Percentiles rank a stretch among this genome's conserved stretches.
phyloP scores from a whole-genome alignment of 208 protist genomes.

The Trypanosomatidae sp. region DNA sequence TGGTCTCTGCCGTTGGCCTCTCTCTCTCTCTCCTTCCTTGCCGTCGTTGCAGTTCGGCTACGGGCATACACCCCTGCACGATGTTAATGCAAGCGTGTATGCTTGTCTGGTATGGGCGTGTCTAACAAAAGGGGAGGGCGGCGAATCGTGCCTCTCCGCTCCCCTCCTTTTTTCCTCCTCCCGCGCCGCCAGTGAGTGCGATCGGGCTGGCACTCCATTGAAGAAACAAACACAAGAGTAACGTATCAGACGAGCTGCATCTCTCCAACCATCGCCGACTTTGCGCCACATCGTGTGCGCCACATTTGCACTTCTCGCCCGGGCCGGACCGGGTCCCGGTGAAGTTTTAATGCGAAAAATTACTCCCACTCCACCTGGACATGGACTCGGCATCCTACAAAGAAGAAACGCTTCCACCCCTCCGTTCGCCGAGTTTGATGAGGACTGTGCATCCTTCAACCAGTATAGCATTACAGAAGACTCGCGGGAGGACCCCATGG shows the following conservation, averaged over 20 bases:
- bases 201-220: background rate
- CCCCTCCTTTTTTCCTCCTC: background rate
- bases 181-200: background rate
- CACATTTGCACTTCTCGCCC: background rate
- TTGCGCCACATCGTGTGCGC: background rate
- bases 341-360: background rate
- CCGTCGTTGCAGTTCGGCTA: background rate
- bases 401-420: background rate
- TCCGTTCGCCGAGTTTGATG: background rate
- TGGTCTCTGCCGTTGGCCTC: background rate
- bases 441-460: background rate
- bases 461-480: background rate
- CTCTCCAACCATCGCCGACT: background rate
- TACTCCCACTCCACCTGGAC: background rate
- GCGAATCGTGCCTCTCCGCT: background rate
- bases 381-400: background rate
- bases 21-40: constrained; percentile 3
- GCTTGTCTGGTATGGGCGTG: background rate
- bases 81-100: background rate
- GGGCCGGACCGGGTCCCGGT: background rate
- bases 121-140: background rate
- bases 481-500: background rate
- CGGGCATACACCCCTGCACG: background rate
- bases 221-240: background rate
- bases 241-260: too few species aligned